Conservation (phyloP, 2,329 filamentous ascomycete species). For the Nemania diffusa region DNA sequence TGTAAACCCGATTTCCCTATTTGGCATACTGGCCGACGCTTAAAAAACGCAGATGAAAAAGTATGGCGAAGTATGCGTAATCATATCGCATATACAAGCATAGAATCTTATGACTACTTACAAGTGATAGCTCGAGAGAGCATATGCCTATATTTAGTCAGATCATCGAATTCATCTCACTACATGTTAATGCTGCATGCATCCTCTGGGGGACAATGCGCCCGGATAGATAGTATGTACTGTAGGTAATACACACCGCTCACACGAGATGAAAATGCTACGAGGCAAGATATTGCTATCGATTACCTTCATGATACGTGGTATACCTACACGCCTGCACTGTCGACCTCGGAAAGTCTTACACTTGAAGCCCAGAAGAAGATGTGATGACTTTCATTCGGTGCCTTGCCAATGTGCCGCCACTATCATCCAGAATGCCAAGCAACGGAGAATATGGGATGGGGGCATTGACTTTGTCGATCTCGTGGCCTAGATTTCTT, state of each 20-base stretch:
- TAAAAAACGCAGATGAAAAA: neutral
- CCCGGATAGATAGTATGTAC: neutral
- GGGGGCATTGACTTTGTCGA: conserved; percentile 14
- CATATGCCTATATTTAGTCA: too few species aligned
- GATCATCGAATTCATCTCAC: conserved; percentile 5
- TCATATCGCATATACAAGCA: neutral
- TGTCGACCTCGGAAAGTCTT: too few species aligned
- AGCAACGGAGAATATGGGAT: neutral
- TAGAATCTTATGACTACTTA: neutral
- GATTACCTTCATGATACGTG: neutral
- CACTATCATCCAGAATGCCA: neutral
- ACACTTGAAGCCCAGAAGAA: too few species aligned
- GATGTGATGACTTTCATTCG: neutral
- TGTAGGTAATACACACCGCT: conserved; percentile 10
- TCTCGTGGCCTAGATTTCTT: conserved; percentile 23
- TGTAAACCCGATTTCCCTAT: neutral
- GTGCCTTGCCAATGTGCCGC: conserved; percentile 14
- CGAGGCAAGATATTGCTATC: conserved; percentile 1
- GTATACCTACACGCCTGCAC: too few species aligned
- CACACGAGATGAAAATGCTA: neutral
- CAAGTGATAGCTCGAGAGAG: too few species aligned
- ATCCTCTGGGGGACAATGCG: conserved; percentile 3
- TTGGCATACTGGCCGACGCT: neutral
- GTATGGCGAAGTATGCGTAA: neutral
- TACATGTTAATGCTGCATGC: conserved; percentile 3